Conservation (phyloP, 2,329 filamentous ascomycete species). For the Lizonia empirigonia region DNA sequence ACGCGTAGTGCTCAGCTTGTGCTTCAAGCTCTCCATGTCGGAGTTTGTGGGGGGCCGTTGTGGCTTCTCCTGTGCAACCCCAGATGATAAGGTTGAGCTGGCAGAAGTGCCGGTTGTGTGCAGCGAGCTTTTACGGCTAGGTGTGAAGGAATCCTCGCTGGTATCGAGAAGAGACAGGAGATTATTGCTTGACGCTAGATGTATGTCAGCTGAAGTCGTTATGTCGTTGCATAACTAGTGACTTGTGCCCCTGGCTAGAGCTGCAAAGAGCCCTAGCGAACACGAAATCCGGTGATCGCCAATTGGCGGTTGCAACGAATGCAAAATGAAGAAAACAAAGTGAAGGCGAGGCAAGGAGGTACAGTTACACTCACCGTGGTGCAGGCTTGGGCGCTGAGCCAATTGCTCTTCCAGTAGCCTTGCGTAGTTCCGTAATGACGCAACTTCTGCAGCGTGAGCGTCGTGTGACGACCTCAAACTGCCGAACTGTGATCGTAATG, state of each 20-base stretch:
- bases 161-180: constrained; percentile 35
- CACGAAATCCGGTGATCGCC: constrained; percentile 7
- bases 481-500: constrained; percentile 44
- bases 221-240: constrained; percentile 16
- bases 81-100: constrained; percentile 28
- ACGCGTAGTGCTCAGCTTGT: constrained; percentile 44
- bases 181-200: constrained; percentile 38
- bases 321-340: not conserved
- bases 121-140: constrained; percentile 26
- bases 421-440: constrained; percentile 48
- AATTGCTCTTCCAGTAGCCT: constrained; percentile 47
- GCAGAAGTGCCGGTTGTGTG: constrained; percentile 28
- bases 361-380: constrained; percentile 35
- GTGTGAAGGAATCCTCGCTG: constrained; percentile 28
- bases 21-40: constrained; percentile 47
- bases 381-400: constrained; percentile 31
- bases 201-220: constrained; percentile 21
- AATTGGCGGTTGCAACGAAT: constrained; percentile 1
- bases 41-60: constrained; percentile 27
- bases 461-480: constrained; percentile 49
- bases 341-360: constrained; percentile 8
- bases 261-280: constrained; percentile 8
- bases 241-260: constrained; percentile 10
- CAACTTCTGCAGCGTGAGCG: constrained; percentile 48
- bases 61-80: constrained; percentile 34